Percentiles rank a stretch among this genome's conserved stretches.
Evolutionary conservation across 495 filamentous ascomycete genomes (phyloP).

Genomic region (Xylaria scruposa): DNA sequence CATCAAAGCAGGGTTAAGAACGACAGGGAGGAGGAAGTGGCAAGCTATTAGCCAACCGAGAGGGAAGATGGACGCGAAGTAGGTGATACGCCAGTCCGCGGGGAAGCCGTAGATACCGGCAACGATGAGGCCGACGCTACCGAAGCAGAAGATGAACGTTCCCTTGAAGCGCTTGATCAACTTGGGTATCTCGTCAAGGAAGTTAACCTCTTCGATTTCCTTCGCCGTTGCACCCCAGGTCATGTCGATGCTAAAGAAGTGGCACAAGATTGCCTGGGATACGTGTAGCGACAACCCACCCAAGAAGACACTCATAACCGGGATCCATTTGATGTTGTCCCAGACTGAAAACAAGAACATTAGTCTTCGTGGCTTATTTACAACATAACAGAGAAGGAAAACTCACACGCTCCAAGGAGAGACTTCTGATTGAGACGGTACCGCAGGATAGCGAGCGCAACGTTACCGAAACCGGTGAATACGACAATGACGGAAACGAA

Average conservation of each 20-base stretch:
- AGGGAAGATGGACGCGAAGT: slow-evolving; percentile 66
- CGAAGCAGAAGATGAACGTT: slow-evolving; percentile 63
- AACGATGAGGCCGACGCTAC: slow-evolving; percentile 55
- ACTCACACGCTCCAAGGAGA: slow-evolving; percentile 46
- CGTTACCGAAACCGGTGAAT: slow-evolving; percentile 62
- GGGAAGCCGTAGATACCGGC: slow-evolving; percentile 54
- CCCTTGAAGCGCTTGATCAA: slow-evolving; percentile 64
- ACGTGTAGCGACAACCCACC: slow-evolving; percentile 71
- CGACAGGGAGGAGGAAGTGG: slow-evolving; percentile 67
- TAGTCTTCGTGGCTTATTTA: slow-evolving; percentile 31
- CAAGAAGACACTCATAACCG: slow-evolving; percentile 66
- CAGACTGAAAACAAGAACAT: slow-evolving; percentile 46
- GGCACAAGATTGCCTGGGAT: slow-evolving; percentile 63
- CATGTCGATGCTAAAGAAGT: slow-evolving; percentile 69
- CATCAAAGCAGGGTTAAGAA: slow-evolving; percentile 70
- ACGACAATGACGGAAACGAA: slow-evolving; percentile 63
- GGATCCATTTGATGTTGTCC: slow-evolving; percentile 69
- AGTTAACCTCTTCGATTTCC: slow-evolving; percentile 65
- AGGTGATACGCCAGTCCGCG: slow-evolving; percentile 60
- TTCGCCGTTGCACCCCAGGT: slow-evolving; percentile 68
- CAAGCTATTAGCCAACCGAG: slow-evolving; percentile 57
- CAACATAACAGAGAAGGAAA: neutral
- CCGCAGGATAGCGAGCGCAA: slow-evolving; percentile 59
- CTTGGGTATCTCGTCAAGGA: slow-evolving; percentile 65
- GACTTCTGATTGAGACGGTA: slow-evolving; percentile 56